These are phyloP conservation scores for Populus tomentosa DNA, from an alignment of 441 rosid species.

Conservation along the genomic window DNA sequence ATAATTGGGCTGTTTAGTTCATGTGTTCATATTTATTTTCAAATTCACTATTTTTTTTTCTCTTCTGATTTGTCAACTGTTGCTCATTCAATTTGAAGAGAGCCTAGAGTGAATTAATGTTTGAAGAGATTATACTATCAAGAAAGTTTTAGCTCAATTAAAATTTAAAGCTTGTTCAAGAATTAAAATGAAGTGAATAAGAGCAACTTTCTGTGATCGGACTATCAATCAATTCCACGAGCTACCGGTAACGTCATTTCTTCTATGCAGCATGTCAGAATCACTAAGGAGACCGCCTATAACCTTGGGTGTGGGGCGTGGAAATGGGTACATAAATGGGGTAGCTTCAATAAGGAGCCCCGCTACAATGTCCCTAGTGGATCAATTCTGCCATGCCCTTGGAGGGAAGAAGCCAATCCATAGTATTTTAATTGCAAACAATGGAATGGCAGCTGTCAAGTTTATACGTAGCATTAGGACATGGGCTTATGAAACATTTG, in stretches of 20 bases:
- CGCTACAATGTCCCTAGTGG: slow-evolving; percentile 58
- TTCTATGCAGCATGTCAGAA: slow-evolving; percentile 61
- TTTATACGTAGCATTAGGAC: slow-evolving; percentile 94
- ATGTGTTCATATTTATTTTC: slow-evolving; percentile 2
- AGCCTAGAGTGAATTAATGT: background rate
- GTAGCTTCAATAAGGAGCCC: slow-evolving; percentile 54
- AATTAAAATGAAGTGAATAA: background rate
- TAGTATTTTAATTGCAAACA: slow-evolving; percentile 91
- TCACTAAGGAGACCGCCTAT: slow-evolving; percentile 39
- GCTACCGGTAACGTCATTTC: slow-evolving; percentile 7
- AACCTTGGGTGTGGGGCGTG: slow-evolving; percentile 40
- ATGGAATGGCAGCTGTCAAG: slow-evolving; percentile 99
- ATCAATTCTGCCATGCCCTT: slow-evolving; percentile 80
- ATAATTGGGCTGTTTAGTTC: slow-evolving; percentile 3
- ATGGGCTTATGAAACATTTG: slow-evolving; percentile 99
- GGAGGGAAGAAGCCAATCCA: slow-evolving; percentile 86
- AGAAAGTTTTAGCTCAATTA: background rate
- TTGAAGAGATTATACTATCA: background rate
- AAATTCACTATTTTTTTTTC: background rate
- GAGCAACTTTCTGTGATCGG: background rate
- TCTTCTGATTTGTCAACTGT: slow-evolving; percentile 10
- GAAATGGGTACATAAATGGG: slow-evolving; percentile 56
- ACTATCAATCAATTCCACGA: background rate
- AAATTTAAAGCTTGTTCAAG: background rate
- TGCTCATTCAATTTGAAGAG: slow-evolving; percentile 1